Evolutionary conservation across 306 rosid species (phyloP).

Genomic region (Vigna mungo): DNA sequence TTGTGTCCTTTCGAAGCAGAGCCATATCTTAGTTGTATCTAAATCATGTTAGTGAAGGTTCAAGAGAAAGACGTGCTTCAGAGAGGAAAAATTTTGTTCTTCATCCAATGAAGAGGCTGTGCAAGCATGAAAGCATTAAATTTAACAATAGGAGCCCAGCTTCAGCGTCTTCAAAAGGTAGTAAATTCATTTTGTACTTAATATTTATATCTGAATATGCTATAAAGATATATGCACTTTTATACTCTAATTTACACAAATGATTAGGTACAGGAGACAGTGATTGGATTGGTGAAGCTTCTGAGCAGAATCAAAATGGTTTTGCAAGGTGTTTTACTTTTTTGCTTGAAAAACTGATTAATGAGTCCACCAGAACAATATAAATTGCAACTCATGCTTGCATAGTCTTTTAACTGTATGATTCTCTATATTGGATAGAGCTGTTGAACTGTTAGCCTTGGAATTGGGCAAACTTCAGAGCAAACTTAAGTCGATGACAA

Average conservation of each 20-base stretch:
- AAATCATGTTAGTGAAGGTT: slow-evolving; percentile 53
- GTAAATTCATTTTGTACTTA: slow-evolving; percentile 37
- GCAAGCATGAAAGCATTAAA: slow-evolving; percentile 54
- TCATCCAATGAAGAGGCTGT: slow-evolving; percentile 59
- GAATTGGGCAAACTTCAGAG: slow-evolving; percentile 72
- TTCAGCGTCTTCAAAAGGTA: slow-evolving; percentile 59
- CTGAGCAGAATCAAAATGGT: slow-evolving; percentile 68
- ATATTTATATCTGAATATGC: slow-evolving; percentile 37
- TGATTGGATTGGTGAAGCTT: slow-evolving; percentile 60
- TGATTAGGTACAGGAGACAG: slow-evolving; percentile 66
- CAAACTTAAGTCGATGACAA: slow-evolving; percentile 69
- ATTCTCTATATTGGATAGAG: slow-evolving; percentile 60
- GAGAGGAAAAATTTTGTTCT: slow-evolving; percentile 51
- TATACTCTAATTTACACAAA: slow-evolving; percentile 32
- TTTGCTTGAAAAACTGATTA: slow-evolving; percentile 29
- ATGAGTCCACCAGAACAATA: slow-evolving; percentile 24
- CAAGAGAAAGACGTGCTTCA: slow-evolving; percentile 50
- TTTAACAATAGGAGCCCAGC: slow-evolving; percentile 49
- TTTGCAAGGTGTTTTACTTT: slow-evolving; percentile 67
- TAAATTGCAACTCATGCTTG: slow-evolving; percentile 1
- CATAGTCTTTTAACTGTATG: slow-evolving; percentile 36
- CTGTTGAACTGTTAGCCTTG: slow-evolving; percentile 69
- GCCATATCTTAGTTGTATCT: slow-evolving; percentile 30
- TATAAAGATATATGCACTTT: slow-evolving; percentile 25
- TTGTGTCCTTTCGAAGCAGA: slow-evolving; percentile 22